Evolutionary conservation across 2,329 filamentous ascomycete species (phyloP).

Genomic region (Aureobasidium sp.): DNA sequence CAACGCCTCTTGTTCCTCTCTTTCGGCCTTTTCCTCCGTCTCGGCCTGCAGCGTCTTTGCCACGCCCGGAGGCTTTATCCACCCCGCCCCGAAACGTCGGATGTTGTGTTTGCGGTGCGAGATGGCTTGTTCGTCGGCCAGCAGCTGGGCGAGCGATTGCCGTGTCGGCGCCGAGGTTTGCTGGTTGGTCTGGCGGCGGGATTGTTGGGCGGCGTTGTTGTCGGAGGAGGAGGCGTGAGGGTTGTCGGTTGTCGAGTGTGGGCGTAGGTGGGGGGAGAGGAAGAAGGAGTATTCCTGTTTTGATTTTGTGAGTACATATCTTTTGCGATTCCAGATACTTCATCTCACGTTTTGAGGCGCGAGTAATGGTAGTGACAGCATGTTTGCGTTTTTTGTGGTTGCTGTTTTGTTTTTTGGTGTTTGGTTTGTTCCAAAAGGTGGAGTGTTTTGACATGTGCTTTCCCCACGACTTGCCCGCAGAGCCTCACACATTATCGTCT

Average conservation of each 20-base stretch:
- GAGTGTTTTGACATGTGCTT: constrained; percentile 8
- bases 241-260: neutral
- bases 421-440: neutral
- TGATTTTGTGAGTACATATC: neutral
- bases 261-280: constrained; percentile 12
- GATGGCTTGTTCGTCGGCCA: constrained; percentile 67
- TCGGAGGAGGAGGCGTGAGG: neutral
- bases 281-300: constrained; percentile 14
- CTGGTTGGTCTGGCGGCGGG: constrained; percentile 15
- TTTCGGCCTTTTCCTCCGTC: constrained; percentile 80
- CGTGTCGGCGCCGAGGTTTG: constrained; percentile 32
- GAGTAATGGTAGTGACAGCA: constrained; percentile 51
- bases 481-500: neutral
- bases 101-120: constrained; percentile 72
- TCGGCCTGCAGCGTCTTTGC: constrained; percentile 83
- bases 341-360: constrained; percentile 58
- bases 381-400: constrained; percentile 3
- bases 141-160: constrained; percentile 58
- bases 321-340: neutral
- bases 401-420: neutral
- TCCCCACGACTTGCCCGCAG: neutral
- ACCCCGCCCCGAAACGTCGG: constrained; percentile 75
- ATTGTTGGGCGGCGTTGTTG: constrained; percentile 2
- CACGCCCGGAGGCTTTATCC: constrained; percentile 84
- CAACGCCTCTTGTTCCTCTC: constrained; percentile 73